Base-by-base conservation (phyloP, 2,329 filamentous ascomycete genomes). In the Verticillium nubilum region DNA sequence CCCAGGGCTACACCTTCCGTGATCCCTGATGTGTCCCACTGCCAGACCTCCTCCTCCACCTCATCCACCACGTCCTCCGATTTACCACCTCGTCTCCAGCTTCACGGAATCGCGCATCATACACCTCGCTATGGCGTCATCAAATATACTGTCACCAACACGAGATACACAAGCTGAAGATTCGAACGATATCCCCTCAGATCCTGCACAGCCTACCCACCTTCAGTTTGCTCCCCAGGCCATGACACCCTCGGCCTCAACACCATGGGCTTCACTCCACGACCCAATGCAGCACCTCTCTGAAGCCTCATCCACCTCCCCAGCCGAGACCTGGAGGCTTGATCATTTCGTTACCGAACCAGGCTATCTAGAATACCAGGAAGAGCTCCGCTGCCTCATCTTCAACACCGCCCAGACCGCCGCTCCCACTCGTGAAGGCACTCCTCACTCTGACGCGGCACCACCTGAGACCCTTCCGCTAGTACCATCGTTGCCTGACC, bases 381-480 rank as follows among this genome's bases (percentile, higher is more conserved):
- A 80, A 63, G 76, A 80, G 63, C 69, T 80, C 15, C 73, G 76
- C 55, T 73, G 70, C 23, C 74, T 80, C 60, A 76, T 80, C 31
- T 79, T 80, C 64, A 76, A 73, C 47, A 74, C 76, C 1, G 76
- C 78, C 1, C 74, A 78, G 47, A 78, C 76, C 5, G 73, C 71
- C 2, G 73, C 72, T 2, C 74, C 76, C 0, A 78, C 76, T 1
- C 69, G 76, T 1, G 71, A 76, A 47, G 67, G 67, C 5, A 78
- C 72, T 54, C 75, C 75, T 0, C 68, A 59, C 0, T 64, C 67
- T 25, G 33, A 63, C 27, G 25, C 59, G 37, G 19, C 55, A 73
- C 76, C 1, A 75, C 77, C 0, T 74, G 78, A 50, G 42, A 19
- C 42, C 19, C 67, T 28, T 31, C 63, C 28, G 25, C 59, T 52